A percentile compares a stretch with the other conserved stretches of the same genome.
Conservation (phyloP, 495 filamentous ascomycete genomes). For the Annulohypoxylon bovei region DNA sequence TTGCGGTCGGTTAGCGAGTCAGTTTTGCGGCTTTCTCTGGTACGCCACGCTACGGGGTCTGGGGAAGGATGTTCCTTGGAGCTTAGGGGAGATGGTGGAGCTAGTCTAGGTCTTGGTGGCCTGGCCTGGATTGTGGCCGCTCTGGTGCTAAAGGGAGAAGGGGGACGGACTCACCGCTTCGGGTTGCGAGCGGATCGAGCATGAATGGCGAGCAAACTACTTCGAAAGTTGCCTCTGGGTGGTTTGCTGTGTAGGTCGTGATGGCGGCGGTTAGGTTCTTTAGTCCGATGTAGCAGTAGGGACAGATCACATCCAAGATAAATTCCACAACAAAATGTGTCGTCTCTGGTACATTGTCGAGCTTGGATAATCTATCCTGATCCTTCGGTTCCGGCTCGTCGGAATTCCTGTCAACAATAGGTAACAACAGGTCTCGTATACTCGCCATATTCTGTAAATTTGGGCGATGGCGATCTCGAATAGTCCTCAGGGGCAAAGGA, state of each 20-base stretch:
- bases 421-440: slow-evolving; percentile 26
- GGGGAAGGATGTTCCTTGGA: not conserved
- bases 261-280: slow-evolving; percentile 77
- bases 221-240: slow-evolving; percentile 70
- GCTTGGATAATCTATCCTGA: not conserved
- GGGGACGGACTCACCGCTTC: slow-evolving; percentile 33
- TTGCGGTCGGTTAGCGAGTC: not conserved
- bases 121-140: not conserved
- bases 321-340: slow-evolving; percentile 72
- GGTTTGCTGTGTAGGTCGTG: slow-evolving; percentile 59
- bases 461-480: not conserved
- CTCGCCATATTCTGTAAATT: slow-evolving; percentile 23
- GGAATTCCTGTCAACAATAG: not conserved
- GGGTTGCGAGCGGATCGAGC: slow-evolving; percentile 68
- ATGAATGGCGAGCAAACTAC: slow-evolving; percentile 81
- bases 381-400: not conserved
- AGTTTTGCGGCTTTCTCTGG: not conserved
- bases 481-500: not conserved
- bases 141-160: not conserved
- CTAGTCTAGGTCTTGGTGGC: not conserved
- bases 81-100: not conserved
- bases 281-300: slow-evolving; percentile 86
- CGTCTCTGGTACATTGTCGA: slow-evolving; percentile 21
- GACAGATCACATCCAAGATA: slow-evolving; percentile 81
- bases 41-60: no score